Evolutionary conservation across 768 basidiomycete genomes (phyloP), one percentile per base, ranked within the genome.

Genomic region (Coprinopsis strossmayeri): DNA sequence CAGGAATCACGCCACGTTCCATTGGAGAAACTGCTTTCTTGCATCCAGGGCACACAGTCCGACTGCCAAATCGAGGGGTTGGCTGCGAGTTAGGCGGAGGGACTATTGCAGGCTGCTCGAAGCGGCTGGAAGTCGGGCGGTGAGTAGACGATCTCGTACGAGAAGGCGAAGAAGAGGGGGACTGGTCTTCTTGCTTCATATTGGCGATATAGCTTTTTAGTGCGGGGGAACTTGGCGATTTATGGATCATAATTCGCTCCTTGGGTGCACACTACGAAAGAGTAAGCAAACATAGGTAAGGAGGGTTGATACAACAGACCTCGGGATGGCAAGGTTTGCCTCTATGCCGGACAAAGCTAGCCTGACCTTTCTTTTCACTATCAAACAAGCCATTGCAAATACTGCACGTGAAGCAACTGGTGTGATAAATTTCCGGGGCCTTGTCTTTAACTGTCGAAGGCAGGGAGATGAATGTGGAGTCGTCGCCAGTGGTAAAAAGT

Each of bases 1-100:
- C 90, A 23, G 87, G 83, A 32, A 92, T 84, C 25, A 91, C 88
- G 7, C 90, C 90, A 50, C 78, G 72, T 58, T 91, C 90, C 88
- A 92, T 91, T 1, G 78, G 78, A 13, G 86, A 87, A 11, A 91
- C 90, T 0, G 77, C 59, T 56, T 77, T 80, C 45, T 70, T 71
- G 62, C 90, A 92, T 21, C 86, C 88, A 9, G 88, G 87, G 57
- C 90, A 92, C 23, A 70, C 55, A n/a, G 71, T 66, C 27, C 73
- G 70, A 42, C 75, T 72, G 11, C 83, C 84, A 57, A 84, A 85
- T 3, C 80, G 77, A 35, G 78, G 73, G 55, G 69, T 73, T 49
- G 54, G 62, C 52, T 53, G 63, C 4, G 61, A 53, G 3, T 53
- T 54, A 12, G 54, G 39, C 40, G 56, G 32, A 38, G 50, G 46